These are phyloP conservation scores for Debaryomyces coudertii DNA, from an alignment of 1,139 yeast species.

Conservation along the genomic window DNA sequence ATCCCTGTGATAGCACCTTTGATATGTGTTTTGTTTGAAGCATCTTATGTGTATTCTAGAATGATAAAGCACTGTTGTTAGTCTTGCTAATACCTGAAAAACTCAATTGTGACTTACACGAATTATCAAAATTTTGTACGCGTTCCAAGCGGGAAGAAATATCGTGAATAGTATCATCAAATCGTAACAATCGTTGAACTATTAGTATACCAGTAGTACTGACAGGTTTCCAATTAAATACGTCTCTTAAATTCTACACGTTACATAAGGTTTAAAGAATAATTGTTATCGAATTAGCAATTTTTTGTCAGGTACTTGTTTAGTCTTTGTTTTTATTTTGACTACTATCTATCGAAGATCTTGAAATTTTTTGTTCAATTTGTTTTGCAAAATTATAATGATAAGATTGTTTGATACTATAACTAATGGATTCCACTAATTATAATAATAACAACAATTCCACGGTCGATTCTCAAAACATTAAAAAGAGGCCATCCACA, in stretches of 20 bases:
- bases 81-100: neutral
- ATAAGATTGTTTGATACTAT: neutral
- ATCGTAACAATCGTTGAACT: neutral
- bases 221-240: neutral
- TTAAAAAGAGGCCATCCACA: constrained; percentile 2
- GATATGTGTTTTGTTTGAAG: constrained; percentile 52
- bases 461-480: neutral
- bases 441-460: constrained; percentile 4
- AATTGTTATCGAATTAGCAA: neutral
- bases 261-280: neutral
- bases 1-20: constrained; percentile 44
- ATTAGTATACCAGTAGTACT: neutral
- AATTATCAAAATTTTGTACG: constrained; percentile 5
- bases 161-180: neutral
- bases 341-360: constrained; percentile 3
- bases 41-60: constrained; percentile 30
- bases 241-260: neutral
- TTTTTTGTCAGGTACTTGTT: neutral
- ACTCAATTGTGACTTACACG: constrained; percentile 5
- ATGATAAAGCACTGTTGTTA: neutral
- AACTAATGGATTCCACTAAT: constrained; percentile 8
- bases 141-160: constrained; percentile 2
- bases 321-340: constrained; percentile 5
- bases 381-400: constrained; percentile 4
- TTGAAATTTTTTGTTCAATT: neutral